A percentile compares a stretch with the other conserved stretches of the same genome.
These are phyloP conservation scores for Vigna hirtella DNA, from an alignment of 306 rosid genomes.

Conservation along the genomic window DNA sequence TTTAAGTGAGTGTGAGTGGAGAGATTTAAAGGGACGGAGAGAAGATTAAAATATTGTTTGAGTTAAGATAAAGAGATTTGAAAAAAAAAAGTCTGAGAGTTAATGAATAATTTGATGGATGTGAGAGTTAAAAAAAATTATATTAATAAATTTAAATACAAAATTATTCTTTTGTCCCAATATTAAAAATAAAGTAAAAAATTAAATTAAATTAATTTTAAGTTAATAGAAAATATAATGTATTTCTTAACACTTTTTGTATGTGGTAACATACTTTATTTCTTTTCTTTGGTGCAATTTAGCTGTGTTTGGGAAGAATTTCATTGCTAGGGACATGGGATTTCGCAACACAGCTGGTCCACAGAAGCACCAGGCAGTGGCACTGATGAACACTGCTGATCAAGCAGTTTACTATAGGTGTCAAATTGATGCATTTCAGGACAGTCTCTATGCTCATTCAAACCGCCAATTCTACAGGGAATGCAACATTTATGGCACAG, in stretches of 20 bases:
- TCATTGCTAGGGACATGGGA: slow-evolving; percentile 72
- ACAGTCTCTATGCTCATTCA: slow-evolving; percentile 65
- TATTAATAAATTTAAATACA: too few relatives aligned
- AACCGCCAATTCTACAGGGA: slow-evolving; percentile 77
- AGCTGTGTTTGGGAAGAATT: slow-evolving; percentile 52
- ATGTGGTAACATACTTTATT: not conserved
- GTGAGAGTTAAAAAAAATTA: too few relatives aligned
- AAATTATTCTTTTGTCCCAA: too few relatives aligned
- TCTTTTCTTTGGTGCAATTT: slow-evolving; percentile 15
- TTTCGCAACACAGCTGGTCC: slow-evolving; percentile 77
- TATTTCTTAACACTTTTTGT: not conserved
- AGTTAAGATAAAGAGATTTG: too few relatives aligned
- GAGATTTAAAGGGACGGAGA: too few relatives aligned
- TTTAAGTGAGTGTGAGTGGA: too few relatives aligned
- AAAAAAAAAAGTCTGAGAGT: too few relatives aligned
- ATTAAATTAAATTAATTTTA: too few relatives aligned
- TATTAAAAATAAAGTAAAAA: too few relatives aligned
- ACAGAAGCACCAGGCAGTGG: slow-evolving; percentile 81
- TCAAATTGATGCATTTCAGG: slow-evolving; percentile 68
- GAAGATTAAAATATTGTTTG: too few relatives aligned
- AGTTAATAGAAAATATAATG: too few relatives aligned
- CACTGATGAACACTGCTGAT: slow-evolving; percentile 69
- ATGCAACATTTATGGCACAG: slow-evolving; percentile 73
- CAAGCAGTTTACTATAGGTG: slow-evolving; percentile 71
- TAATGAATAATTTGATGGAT: too few relatives aligned